A percentile compares a stretch with the other conserved stretches of the same genome.
phyloP scores from a whole-genome alignment of 495 filamentous ascomycete species.

The Talaromyces adpressus region DNA sequence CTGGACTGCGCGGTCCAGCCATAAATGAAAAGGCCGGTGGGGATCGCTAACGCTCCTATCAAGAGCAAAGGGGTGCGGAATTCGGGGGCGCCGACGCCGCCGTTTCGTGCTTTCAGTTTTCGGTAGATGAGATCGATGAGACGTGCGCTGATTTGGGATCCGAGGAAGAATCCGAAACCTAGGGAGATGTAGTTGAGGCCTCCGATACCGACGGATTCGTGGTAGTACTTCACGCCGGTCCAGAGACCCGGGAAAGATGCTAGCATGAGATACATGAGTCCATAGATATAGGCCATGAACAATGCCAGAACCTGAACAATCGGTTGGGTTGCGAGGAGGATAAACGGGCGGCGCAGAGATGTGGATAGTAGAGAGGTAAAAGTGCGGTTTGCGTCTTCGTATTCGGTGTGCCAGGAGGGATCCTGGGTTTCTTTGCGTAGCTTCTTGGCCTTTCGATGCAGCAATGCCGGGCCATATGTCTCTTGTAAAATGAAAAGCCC shows the following conservation, averaged over 20 bases:
- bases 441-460: slow-evolving; percentile 46
- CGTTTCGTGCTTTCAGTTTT: slow-evolving; percentile 51
- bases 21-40: slow-evolving; percentile 63
- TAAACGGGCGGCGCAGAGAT: slow-evolving; percentile 49
- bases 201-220: slow-evolving; percentile 51
- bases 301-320: slow-evolving; percentile 54
- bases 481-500: slow-evolving; percentile 65
- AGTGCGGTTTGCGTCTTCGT: slow-evolving; percentile 43
- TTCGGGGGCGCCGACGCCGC: slow-evolving; percentile 52
- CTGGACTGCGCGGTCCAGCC: slow-evolving; percentile 60
- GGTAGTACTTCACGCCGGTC: slow-evolving; percentile 45
- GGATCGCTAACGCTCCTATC: slow-evolving; percentile 50
- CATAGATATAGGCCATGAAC: slow-evolving; percentile 66
- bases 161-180: slow-evolving; percentile 60
- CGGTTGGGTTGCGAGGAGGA: slow-evolving; percentile 50
- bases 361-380: slow-evolving; percentile 32
- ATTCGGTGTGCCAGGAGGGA: slow-evolving; percentile 53
- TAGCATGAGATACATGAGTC: slow-evolving; percentile 65
- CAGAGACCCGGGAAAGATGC: slow-evolving; percentile 62
- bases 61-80: slow-evolving; percentile 61
- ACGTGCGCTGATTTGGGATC: slow-evolving; percentile 54
- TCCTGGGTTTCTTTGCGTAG: slow-evolving; percentile 63
- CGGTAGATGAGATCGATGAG: slow-evolving; percentile 62
- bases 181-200: slow-evolving; percentile 68
- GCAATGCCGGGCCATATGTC: slow-evolving; percentile 60